Conservation (phyloP, 2,329 filamentous ascomycete genomes). For the Sclerotinia nivalis region DNA sequence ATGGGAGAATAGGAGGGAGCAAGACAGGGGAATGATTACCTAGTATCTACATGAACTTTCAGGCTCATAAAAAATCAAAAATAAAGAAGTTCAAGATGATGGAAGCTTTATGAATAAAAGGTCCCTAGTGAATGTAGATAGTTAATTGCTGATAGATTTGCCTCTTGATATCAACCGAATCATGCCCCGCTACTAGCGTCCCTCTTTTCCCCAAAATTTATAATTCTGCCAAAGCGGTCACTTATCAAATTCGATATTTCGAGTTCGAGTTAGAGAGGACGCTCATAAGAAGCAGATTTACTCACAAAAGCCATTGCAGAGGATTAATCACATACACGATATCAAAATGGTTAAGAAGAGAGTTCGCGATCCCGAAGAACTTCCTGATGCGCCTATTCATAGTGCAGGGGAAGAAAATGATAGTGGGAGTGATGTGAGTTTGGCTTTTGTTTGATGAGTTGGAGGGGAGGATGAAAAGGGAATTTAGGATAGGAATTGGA, state of each 20-base stretch:
- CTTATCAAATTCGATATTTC: constrained; percentile 2
- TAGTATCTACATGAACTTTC: background rate
- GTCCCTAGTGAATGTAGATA: background rate
- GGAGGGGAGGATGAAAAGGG: background rate
- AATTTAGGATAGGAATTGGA: background rate
- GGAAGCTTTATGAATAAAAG: background rate
- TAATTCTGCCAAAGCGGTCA: constrained; percentile 17
- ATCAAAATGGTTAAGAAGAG: constrained; percentile 43
- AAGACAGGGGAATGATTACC: constrained; percentile 1
- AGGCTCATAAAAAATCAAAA: constrained; percentile 1
- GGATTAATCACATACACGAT: background rate
- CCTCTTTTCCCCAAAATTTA: background rate
- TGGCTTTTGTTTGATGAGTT: background rate
- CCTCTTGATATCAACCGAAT: background rate
- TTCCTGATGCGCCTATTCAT: constrained; percentile 37
- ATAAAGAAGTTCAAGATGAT: background rate
- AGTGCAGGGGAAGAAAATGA: constrained; percentile 34
- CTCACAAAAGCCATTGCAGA: background rate
- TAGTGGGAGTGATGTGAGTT: constrained; percentile 38
- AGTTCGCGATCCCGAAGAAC: constrained; percentile 40
- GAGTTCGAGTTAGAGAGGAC: background rate
- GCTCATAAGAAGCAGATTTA: background rate
- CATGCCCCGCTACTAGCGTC: constrained; percentile 17
- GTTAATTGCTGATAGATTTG: background rate
- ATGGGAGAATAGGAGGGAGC: background rate